These are phyloP conservation scores for Acanthamoeba divionensis DNA, from an alignment of 208 protist species.

Conservation along the genomic window DNA sequence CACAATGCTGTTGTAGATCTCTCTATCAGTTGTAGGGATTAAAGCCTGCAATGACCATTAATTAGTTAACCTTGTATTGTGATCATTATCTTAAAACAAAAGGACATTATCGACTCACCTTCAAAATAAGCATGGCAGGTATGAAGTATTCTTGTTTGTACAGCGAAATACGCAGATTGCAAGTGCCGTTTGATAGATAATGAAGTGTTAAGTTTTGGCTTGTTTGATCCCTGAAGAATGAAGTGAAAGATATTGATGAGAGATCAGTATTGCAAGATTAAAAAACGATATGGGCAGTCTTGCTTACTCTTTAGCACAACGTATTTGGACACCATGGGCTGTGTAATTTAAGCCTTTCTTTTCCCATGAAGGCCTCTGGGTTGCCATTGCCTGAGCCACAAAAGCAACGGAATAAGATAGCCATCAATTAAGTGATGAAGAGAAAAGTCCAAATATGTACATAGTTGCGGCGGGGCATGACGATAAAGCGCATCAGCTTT, in stretches of 20 bases:
- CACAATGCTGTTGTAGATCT: constrained; percentile 83
- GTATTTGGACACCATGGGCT: constrained; percentile 90
- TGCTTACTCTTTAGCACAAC: constrained; percentile 83
- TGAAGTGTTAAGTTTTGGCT: constrained; percentile 95
- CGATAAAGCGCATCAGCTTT: constrained; percentile 94
- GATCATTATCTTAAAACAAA: background rate
- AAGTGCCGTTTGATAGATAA: constrained; percentile 88
- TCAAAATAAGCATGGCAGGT: constrained; percentile 80
- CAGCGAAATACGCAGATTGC: constrained; percentile 80
- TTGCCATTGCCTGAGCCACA: constrained; percentile 78
- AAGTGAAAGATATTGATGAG: background rate
- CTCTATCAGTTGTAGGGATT: constrained; percentile 75
- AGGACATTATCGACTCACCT: constrained; percentile 53
- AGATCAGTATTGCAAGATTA: background rate
- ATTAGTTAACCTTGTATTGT: background rate
- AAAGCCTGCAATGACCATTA: constrained; percentile 51
- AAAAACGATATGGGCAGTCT: background rate
- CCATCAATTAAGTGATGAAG: background rate
- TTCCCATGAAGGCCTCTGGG: constrained; percentile 86
- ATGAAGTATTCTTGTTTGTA: constrained; percentile 87
- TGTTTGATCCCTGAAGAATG: constrained; percentile 87
- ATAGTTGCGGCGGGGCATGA: constrained; percentile 93
- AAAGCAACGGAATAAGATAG: background rate
- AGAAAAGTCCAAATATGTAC: background rate
- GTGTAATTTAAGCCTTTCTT: constrained; percentile 93